Evolutionary conservation across 192 early-diverging fungal genomes (phyloP).

Genomic region (Rhizophagus clarus): DNA sequence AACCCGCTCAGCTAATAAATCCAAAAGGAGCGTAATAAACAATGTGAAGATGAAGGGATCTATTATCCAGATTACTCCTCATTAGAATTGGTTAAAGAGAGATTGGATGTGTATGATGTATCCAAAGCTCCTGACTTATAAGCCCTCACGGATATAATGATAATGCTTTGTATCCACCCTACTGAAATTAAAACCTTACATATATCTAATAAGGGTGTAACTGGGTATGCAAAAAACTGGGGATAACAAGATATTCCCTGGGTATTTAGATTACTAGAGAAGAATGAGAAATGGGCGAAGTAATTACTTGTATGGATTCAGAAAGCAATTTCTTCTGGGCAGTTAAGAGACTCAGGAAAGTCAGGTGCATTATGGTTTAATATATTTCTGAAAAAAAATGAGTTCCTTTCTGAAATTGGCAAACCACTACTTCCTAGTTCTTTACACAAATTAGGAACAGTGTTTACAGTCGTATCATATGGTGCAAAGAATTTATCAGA

Average conservation of each 20-base stretch:
- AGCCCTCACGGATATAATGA: conserved; percentile 23
- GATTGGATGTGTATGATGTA: conserved; percentile 18
- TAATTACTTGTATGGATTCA: too few relatives aligned
- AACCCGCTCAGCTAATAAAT: conserved; percentile 1
- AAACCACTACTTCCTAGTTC: too few relatives aligned
- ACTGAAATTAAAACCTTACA: conserved; percentile 13
- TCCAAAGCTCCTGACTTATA: background rate
- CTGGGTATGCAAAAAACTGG: conserved; percentile 21
- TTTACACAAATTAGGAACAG: conserved; percentile 17
- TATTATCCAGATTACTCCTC: conserved; percentile 14
- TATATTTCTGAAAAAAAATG: too few relatives aligned
- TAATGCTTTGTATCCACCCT: conserved; percentile 18
- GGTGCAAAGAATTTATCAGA: background rate
- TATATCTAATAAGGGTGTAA: conserved; percentile 4
- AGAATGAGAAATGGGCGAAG: conserved; percentile 2
- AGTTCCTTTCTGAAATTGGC: too few relatives aligned
- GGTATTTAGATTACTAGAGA: conserved; percentile 10
- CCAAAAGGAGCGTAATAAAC: background rate
- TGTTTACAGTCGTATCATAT: conserved; percentile 2
- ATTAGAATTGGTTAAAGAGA: conserved; percentile 27
- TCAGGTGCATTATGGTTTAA: too few relatives aligned
- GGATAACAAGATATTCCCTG: conserved; percentile 8
- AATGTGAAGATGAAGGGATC: conserved; percentile 1
- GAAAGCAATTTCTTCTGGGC: too few relatives aligned
- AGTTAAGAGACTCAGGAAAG: too few relatives aligned